Base-by-base conservation (phyloP, 2,329 filamentous ascomycete genomes). In the Trichoderma sp. region DNA sequence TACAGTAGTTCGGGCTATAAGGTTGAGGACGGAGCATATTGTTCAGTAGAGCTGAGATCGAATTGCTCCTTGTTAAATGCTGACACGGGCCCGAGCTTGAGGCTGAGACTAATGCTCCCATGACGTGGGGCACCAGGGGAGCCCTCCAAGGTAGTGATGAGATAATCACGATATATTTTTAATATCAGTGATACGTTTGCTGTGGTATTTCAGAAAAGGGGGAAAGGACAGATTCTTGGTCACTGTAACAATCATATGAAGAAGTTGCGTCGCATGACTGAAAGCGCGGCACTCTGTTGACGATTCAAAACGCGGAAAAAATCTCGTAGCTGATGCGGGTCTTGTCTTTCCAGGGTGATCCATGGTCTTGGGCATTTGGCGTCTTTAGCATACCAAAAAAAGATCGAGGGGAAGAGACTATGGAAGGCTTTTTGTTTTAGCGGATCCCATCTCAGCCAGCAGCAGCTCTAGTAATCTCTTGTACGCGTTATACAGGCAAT, bases 41-140 rank as follows among this genome's bases (percentile, higher is more conserved):
- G n/a, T 49, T n/a, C n/a, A n/a, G n/a, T n/a, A 24, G n/a, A 21
- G n/a, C 5, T 21, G 47, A 21, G n/a, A 49, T 31, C n/a, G 21
- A 27, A 14, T 53, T 35, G 19, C 43, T 47, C 59, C 43, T 62
- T 62, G 29, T 24, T 19, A 57, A 52, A 19, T 65, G 62, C 33
- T 65, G 62, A 56, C 62, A 65, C 35, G 62, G 52, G 62, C n/a
- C 35, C 14, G 11, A 43, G 6, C 24, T 10, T 66, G 53, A 66
- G 63, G 53, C 63, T 66, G 62, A 57, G 49, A 16, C 53, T 35
- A 19, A 24, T 24, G 11, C 33, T 14, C 24, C n/a, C n/a, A n/a
- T 2, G n/a, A 31, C 27, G 27, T 52, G 59, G 35, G 53, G 27
- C 52, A 6, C 19, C 7, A 56, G n/a, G 5, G 21, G 47, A 49